Percentiles rank a stretch among this genome's conserved stretches.
Conservation (phyloP, 2,329 filamentous ascomycete species). For the Diaporthe citrichinensis region DNA sequence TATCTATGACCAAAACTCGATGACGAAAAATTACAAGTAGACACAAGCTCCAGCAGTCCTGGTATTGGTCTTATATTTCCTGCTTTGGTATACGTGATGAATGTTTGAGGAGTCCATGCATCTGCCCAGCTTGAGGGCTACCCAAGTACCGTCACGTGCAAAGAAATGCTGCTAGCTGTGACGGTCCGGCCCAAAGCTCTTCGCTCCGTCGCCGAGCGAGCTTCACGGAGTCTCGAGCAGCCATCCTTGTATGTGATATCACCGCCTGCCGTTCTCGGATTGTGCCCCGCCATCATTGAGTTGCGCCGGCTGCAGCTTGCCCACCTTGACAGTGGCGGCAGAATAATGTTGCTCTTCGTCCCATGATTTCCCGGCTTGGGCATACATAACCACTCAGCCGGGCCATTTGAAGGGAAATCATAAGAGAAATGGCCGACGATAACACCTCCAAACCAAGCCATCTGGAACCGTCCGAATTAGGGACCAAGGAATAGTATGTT, state of each 20-base stretch:
- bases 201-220: neutral
- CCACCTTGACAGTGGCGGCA: neutral
- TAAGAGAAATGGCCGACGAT: conserved; percentile 31
- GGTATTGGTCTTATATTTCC: neutral
- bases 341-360: conserved; percentile 6
- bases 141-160: neutral
- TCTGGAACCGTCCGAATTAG: conserved; percentile 83
- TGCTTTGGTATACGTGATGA: neutral
- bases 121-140: neutral
- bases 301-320: neutral
- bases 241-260: conserved; percentile 1
- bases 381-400: neutral
- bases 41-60: conserved; percentile 1
- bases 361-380: neutral
- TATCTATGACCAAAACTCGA: conserved; percentile 9
- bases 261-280: conserved; percentile 24
- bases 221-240: neutral
- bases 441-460: conserved; percentile 65
- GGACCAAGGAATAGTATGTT: conserved; percentile 90
- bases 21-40: conserved; percentile 3
- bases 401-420: too few relatives aligned
- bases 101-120: neutral
- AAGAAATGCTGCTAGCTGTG: neutral
- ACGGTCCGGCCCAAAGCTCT: neutral
- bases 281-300: conserved; percentile 12